Percentiles rank a stretch among this genome's conserved stretches.
phyloP scores from a whole-genome alignment of 805 yeast species.

The Lachancea lanzarotensis region DNA sequence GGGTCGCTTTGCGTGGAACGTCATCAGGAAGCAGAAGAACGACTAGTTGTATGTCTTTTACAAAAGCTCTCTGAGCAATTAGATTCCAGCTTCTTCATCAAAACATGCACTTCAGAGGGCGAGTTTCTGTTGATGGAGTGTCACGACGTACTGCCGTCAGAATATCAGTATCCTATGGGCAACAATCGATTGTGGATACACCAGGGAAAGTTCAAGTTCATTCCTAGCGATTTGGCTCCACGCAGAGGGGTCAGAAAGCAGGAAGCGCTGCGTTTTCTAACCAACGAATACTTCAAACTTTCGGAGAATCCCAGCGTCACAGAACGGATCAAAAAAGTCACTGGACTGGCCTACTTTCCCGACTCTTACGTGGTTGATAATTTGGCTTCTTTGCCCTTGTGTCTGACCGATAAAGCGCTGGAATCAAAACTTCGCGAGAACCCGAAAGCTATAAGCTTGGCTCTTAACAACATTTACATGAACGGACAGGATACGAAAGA shows the following conservation, averaged over 20 bases:
- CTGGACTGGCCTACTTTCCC: background rate
- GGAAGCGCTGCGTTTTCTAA: slow-evolving; percentile 39
- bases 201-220: slow-evolving; percentile 34
- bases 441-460: slow-evolving; percentile 18
- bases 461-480: slow-evolving; percentile 13
- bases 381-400: slow-evolving; percentile 14
- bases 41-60: slow-evolving; percentile 38
- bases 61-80: slow-evolving; percentile 30
- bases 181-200: slow-evolving; percentile 50
- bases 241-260: slow-evolving; percentile 32
- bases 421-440: slow-evolving; percentile 12
- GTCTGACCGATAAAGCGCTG: slow-evolving; percentile 13
- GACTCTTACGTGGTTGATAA: slow-evolving; percentile 3
- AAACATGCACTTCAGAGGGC: slow-evolving; percentile 46
- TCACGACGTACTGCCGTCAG: slow-evolving; percentile 39
- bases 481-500: background rate
- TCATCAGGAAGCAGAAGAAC: slow-evolving; percentile 42
- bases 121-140: slow-evolving; percentile 50
- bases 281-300: slow-evolving; percentile 34
- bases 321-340: slow-evolving; percentile 11
- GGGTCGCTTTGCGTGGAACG: slow-evolving; percentile 37
- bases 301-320: slow-evolving; percentile 22
- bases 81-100: slow-evolving; percentile 37
- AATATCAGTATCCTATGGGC: slow-evolving; percentile 37
- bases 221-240: slow-evolving; percentile 28